Evolutionary conservation across 345 rosid species (phyloP).

Genomic region (Anacardium occidentale): DNA sequence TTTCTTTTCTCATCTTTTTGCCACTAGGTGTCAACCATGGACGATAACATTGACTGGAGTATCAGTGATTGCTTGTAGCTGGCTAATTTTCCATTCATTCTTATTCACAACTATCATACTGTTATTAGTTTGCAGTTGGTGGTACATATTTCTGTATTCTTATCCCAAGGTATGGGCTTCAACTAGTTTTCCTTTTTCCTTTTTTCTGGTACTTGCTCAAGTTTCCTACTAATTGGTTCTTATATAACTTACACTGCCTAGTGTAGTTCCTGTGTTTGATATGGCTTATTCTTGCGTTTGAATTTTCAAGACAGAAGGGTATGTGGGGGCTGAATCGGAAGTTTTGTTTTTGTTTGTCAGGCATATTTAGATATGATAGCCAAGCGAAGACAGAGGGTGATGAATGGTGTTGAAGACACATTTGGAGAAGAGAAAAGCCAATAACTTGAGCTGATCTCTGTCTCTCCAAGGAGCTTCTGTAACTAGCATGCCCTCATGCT

Average conservation of each 20-base stretch:
- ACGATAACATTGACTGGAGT: conserved; percentile 71
- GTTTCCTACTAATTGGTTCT: background rate
- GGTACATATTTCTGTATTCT: conserved; percentile 82
- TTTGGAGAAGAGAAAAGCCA: conserved; percentile 60
- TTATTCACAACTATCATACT: conserved; percentile 45
- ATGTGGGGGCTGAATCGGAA: background rate
- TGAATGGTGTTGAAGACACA: conserved; percentile 72
- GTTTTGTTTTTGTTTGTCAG: conserved; percentile 34
- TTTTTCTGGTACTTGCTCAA: background rate
- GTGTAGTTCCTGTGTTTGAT: background rate
- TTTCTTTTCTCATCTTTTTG: background rate
- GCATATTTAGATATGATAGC: conserved; percentile 72
- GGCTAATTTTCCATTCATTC: conserved; percentile 62
- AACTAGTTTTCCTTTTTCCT: background rate
- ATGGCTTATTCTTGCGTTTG: background rate
- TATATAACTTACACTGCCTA: background rate
- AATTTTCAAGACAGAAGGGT: background rate
- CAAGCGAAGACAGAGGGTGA: conserved; percentile 69
- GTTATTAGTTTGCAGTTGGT: conserved; percentile 60
- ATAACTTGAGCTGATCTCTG: conserved; percentile 17
- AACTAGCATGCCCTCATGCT: too few species aligned
- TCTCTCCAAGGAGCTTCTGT: background rate
- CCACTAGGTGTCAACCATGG: conserved; percentile 95
- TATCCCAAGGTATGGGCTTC: conserved; percentile 69
- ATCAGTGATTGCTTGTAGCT: conserved; percentile 57